A percentile compares a stretch with the other conserved stretches of the same genome.
These are phyloP conservation scores for Malus orientalis DNA, from an alignment of 306 rosid genomes.

Conservation along the genomic window DNA sequence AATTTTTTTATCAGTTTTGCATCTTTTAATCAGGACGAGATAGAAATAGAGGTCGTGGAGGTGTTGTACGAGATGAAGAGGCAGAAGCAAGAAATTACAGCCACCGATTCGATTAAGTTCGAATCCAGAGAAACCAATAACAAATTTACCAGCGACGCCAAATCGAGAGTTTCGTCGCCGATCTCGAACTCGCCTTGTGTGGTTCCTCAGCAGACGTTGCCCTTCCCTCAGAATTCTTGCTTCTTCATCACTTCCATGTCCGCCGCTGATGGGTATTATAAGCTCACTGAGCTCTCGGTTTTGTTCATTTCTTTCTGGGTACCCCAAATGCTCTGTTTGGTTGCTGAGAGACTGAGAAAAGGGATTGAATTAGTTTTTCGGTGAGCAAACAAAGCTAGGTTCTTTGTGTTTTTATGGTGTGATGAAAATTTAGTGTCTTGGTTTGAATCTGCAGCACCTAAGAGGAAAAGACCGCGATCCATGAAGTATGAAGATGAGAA, in stretches of 20 bases:
- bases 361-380: constrained; percentile 13
- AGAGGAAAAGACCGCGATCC: constrained; percentile 80
- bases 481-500: constrained; percentile 64
- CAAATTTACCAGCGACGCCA: constrained; percentile 48
- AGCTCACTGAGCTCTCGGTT: neutral
- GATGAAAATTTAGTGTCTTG: constrained; percentile 1
- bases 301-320: neutral
- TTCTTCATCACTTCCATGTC: constrained; percentile 39
- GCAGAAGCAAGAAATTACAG: constrained; percentile 57
- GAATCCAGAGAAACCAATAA: constrained; percentile 45
- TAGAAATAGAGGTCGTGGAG: constrained; percentile 93
- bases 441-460: constrained; percentile 49
- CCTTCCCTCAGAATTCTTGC: constrained; percentile 51
- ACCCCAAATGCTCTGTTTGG: constrained; percentile 13
- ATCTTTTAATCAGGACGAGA: constrained; percentile 67
- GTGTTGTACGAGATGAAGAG: constrained; percentile 84
- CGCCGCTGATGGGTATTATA: constrained; percentile 53
- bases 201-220: constrained; percentile 15
- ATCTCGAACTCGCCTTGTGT: constrained; percentile 47
- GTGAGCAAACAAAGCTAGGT: neutral
- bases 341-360: constrained; percentile 5
- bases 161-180: constrained; percentile 72
- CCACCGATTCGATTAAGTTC: constrained; percentile 43
- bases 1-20: neutral
- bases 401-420: neutral